Conservation (phyloP, 140 eudicot genomes). For the Stevia rebaudiana region DNA sequence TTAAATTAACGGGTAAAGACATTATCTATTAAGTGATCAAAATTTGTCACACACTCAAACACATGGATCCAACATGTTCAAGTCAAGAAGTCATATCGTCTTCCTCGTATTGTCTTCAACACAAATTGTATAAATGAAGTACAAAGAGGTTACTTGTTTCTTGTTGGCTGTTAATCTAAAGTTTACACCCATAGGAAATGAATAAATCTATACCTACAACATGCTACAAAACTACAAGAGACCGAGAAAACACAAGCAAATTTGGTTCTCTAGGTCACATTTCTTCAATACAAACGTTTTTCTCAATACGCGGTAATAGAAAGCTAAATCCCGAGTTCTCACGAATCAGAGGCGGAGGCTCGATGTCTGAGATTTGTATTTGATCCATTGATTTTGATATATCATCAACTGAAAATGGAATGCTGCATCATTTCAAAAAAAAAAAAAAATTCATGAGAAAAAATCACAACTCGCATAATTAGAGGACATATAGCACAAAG, state of each 20-base stretch:
- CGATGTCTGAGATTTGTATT: conserved; percentile 64
- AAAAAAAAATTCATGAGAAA: conserved; percentile 2
- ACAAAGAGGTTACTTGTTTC: background rate
- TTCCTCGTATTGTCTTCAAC: too few species aligned
- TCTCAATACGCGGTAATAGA: conserved; percentile 54
- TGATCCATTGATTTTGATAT: conserved; percentile 84
- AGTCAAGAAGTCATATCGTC: too few species aligned
- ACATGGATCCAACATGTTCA: too few species aligned
- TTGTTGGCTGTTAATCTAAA: background rate
- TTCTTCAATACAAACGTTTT: conserved; percentile 9
- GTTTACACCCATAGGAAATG: background rate
- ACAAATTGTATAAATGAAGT: background rate
- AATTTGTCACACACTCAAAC: too few species aligned
- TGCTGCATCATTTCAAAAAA: conserved; percentile 72
- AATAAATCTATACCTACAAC: conserved; percentile 3
- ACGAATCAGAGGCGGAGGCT: conserved; percentile 69
- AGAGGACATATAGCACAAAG: conserved; percentile 2
- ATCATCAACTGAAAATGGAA: conserved; percentile 89
- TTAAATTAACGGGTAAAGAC: too few species aligned
- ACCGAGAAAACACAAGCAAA: background rate
- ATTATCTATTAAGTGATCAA: too few species aligned
- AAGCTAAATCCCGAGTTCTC: conserved; percentile 84
- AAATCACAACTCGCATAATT: background rate
- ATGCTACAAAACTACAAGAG: conserved; percentile 7
- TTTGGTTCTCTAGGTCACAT: conserved; percentile 5